Percentiles rank a stretch among this genome's conserved stretches.
These are phyloP conservation scores for Pseudogymnoascus destructans DNA, from an alignment of 2,329 filamentous ascomycete genomes.

Conservation along the genomic window DNA sequence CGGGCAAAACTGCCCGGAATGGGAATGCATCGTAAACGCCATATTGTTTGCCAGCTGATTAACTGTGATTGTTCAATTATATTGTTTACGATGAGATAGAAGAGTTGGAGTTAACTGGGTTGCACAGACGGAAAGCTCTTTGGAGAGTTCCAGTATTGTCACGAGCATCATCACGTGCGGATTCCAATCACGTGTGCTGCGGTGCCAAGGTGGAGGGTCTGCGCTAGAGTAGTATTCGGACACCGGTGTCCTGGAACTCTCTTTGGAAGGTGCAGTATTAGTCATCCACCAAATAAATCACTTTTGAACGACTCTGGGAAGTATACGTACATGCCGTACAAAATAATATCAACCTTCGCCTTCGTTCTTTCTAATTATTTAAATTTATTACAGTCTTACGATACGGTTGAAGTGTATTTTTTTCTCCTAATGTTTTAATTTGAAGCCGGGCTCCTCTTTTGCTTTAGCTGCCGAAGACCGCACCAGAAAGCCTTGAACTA, in stretches of 20 bases:
- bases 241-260: too few species aligned
- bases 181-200: too few species aligned
- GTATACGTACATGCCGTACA: background rate
- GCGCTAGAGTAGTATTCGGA: too few species aligned
- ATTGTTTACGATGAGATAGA: background rate
- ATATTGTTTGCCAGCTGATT: conserved; percentile 34
- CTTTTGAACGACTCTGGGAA: background rate
- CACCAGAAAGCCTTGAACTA: background rate
- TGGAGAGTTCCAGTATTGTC: too few species aligned
- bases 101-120: background rate
- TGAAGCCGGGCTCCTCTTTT: background rate
- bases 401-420: background rate
- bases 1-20: conserved; percentile 93
- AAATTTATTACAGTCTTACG: background rate
- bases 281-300: background rate
- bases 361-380: background rate
- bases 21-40: conserved; percentile 96
- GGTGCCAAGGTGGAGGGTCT: too few species aligned
- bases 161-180: too few species aligned
- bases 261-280: background rate
- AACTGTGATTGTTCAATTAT: background rate
- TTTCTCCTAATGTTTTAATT: background rate
- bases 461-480: background rate
- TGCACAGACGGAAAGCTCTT: background rate
- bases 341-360: background rate